Evolutionary conservation across 2,329 filamentous ascomycete genomes (phyloP).

Genomic region (Fragosphaeria purpurea): DNA sequence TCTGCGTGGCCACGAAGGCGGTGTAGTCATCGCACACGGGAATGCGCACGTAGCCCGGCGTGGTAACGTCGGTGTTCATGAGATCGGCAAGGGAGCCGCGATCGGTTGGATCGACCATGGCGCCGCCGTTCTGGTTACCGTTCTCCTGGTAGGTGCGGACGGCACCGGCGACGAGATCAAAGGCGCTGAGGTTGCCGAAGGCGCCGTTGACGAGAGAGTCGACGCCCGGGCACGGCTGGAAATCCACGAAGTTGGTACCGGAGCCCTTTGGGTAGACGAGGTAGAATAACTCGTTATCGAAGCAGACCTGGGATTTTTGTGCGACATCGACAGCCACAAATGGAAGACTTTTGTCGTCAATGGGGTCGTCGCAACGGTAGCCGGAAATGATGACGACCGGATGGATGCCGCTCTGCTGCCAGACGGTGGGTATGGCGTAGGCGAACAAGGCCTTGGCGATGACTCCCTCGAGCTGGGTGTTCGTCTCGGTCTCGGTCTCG

Average conservation of each 20-base stretch:
- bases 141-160: constrained; percentile 21
- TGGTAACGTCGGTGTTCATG: constrained; percentile 20
- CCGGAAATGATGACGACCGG: constrained; percentile 26
- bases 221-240: constrained; percentile 16
- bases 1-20: constrained; percentile 20
- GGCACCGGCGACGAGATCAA: constrained; percentile 19
- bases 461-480: neutral
- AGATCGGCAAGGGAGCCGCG: constrained; percentile 15
- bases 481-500: neutral
- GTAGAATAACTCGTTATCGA: constrained; percentile 21
- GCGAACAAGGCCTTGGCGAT: constrained; percentile 19
- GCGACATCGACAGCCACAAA: too few species aligned
- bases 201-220: constrained; percentile 11
- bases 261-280: constrained; percentile 19
- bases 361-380: constrained; percentile 13
- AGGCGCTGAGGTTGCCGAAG: constrained; percentile 18
- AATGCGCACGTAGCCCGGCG: constrained; percentile 25
- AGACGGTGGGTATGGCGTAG: constrained; percentile 22
- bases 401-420: constrained; percentile 17
- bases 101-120: constrained; percentile 16
- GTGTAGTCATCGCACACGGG: constrained; percentile 28
- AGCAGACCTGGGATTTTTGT: constrained; percentile 17
- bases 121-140: constrained; percentile 21
- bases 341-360: constrained; percentile 10
- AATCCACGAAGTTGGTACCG: constrained; percentile 18